These are phyloP conservation scores for Pancytospora philotis DNA, from an alignment of 371 early-diverging fungal genomes.

Conservation along the genomic window DNA sequence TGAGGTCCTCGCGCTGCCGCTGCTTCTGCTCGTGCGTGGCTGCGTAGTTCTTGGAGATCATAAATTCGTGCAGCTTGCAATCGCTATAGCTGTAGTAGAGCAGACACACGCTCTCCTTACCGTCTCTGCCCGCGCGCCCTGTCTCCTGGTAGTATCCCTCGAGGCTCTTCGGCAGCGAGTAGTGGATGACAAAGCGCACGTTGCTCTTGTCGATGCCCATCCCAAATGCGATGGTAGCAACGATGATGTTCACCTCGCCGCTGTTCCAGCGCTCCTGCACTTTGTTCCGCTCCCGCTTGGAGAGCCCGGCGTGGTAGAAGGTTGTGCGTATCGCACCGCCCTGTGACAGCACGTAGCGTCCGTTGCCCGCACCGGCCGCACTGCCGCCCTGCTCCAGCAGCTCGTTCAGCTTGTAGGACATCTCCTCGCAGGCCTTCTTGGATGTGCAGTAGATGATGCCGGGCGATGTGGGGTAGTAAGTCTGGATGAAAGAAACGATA, in stretches of 20 bases:
- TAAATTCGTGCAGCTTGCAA: slow-evolving; percentile 63
- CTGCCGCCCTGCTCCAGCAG: slow-evolving; percentile 47
- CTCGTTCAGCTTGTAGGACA: slow-evolving; percentile 65
- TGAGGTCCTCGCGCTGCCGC: slow-evolving; percentile 66
- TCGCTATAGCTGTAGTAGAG: slow-evolving; percentile 75
- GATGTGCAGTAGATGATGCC: slow-evolving; percentile 93
- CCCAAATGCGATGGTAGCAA: slow-evolving; percentile 79
- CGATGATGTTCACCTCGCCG: slow-evolving; percentile 71
- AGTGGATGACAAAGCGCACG: slow-evolving; percentile 93
- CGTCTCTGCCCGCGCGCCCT: slow-evolving; percentile 94
- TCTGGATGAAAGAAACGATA: slow-evolving; percentile 68
- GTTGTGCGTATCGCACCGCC: slow-evolving; percentile 57
- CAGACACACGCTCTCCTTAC: slow-evolving; percentile 70
- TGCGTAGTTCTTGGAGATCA: slow-evolving; percentile 64
- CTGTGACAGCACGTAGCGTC: too few relatives aligned
- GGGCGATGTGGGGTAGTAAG: slow-evolving; percentile 64
- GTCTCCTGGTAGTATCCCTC: slow-evolving; percentile 99
- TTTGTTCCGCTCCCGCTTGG: slow-evolving; percentile 68
- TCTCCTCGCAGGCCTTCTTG: slow-evolving; percentile 72
- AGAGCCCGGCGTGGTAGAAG: slow-evolving; percentile 85
- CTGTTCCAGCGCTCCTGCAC: slow-evolving; percentile 77
- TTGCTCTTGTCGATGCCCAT: slow-evolving; percentile 94
- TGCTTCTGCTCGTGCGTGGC: slow-evolving; percentile 70
- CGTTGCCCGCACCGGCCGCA: too few relatives aligned
- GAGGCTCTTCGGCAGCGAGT: slow-evolving; percentile 77